These are phyloP conservation scores for Lactifluus subvellereus DNA, from an alignment of 768 basidiomycete genomes.

Conservation along the genomic window DNA sequence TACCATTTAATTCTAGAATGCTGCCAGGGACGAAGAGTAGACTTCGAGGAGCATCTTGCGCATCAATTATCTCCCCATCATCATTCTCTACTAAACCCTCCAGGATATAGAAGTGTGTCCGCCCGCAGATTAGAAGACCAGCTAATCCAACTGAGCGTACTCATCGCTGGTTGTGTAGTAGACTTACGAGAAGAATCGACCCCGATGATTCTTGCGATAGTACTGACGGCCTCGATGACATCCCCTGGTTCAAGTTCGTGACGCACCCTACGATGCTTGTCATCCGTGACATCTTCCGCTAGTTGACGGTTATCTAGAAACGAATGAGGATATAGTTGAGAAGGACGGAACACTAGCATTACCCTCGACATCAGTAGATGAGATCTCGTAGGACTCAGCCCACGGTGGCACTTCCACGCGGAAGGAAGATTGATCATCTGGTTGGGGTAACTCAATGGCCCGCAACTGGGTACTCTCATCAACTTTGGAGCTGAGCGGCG, in stretches of 20 bases:
- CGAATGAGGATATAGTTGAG: constrained; percentile 3
- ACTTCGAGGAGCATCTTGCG: constrained; percentile 73
- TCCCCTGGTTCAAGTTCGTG: constrained; percentile 87
- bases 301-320: constrained; percentile 44
- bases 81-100: constrained; percentile 85
- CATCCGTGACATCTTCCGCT: constrained; percentile 75
- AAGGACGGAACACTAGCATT: constrained; percentile 5
- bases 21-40: constrained; percentile 84
- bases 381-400: constrained; percentile 66
- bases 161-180: background rate
- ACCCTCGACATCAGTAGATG: constrained; percentile 61
- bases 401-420: constrained; percentile 65
- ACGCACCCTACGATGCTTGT: constrained; percentile 81
- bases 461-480: constrained; percentile 41
- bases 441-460: constrained; percentile 47
- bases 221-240: constrained; percentile 79
- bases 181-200: constrained; percentile 86
- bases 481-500: constrained; percentile 40
- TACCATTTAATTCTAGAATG: constrained; percentile 70
- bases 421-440: constrained; percentile 44
- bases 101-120: constrained; percentile 80
- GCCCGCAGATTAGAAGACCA: constrained; percentile 83
- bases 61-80: constrained; percentile 86
- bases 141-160: constrained; percentile 38
- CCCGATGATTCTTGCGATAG: constrained; percentile 82